phyloP scores from a whole-genome alignment of 2,329 filamentous ascomycete species.

The Fusarium agapanthi region DNA sequence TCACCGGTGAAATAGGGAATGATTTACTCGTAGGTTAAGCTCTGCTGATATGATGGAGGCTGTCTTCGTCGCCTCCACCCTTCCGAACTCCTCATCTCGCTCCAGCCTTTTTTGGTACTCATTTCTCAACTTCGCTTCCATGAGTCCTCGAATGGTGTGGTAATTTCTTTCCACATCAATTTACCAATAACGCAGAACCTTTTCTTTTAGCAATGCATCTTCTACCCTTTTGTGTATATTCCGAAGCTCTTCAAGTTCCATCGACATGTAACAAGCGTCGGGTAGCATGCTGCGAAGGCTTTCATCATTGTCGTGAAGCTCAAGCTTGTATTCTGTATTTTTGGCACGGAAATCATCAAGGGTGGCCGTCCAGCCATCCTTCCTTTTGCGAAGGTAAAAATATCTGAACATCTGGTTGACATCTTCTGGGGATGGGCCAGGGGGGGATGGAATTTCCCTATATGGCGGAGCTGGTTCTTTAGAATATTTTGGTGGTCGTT shows the following conservation, averaged over 20 bases:
- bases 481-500: rapidly evolving
- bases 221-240: rapidly evolving
- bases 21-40: neutral
- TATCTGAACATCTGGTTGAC: neutral
- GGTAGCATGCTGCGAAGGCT: rapidly evolving
- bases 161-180: neutral
- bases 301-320: neutral
- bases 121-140: rapidly evolving
- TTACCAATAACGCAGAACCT: neutral
- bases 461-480: rapidly evolving
- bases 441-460: rapidly evolving
- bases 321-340: rapidly evolving
- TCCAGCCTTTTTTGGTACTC: neutral
- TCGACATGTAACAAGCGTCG: neutral
- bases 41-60: neutral
- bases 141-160: rapidly evolving
- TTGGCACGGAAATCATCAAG: neutral
- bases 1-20: no score
- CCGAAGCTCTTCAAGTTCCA: neutral
- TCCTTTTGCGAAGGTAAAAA: neutral
- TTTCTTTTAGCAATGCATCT: neutral
- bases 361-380: rapidly evolving
- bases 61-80: neutral
- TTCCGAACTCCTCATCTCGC: neutral
- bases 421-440: rapidly evolving